Percentiles rank a stretch among this genome's conserved stretches.
Conservation (phyloP, 2,329 filamentous ascomycete genomes). For the Tolypocladium cylindrosporum region DNA sequence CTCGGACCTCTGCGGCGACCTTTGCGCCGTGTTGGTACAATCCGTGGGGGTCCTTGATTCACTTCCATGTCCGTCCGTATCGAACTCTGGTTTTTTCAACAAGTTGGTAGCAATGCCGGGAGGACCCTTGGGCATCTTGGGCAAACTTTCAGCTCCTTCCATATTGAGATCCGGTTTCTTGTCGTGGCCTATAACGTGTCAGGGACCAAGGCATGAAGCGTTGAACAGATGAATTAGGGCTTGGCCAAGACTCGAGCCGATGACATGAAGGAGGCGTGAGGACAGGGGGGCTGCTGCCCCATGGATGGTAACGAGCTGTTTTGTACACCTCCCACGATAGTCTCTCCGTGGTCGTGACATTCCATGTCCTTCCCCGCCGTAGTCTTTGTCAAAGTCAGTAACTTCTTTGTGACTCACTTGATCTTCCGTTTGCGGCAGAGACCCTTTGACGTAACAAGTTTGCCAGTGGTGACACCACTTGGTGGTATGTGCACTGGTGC, state of each 20-base stretch:
- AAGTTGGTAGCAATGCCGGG: neutral
- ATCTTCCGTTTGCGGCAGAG: neutral
- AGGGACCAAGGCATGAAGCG: neutral
- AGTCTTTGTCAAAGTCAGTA: neutral
- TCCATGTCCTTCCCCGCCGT: neutral
- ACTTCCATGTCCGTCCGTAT: neutral
- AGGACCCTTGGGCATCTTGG: too few species aligned
- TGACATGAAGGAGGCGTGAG: neutral
- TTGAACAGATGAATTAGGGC: neutral
- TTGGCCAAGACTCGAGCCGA: neutral
- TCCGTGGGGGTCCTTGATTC: neutral
- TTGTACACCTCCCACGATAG: neutral
- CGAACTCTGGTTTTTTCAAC: neutral
- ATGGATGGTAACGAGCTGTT: neutral
- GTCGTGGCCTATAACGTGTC: neutral
- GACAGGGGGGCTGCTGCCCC: neutral
- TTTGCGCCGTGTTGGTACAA: neutral
- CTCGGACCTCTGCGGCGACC: neutral
- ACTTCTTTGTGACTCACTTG: neutral
- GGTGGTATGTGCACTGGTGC: neutral
- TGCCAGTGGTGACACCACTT: neutral
- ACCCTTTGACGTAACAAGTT: neutral
- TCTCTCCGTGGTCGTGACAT: neutral
- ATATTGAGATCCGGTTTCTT: neutral
- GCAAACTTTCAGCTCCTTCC: neutral